Base-by-base conservation (phyloP, 2,329 filamentous ascomycete genomes). In the Fusarium hainanense region DNA sequence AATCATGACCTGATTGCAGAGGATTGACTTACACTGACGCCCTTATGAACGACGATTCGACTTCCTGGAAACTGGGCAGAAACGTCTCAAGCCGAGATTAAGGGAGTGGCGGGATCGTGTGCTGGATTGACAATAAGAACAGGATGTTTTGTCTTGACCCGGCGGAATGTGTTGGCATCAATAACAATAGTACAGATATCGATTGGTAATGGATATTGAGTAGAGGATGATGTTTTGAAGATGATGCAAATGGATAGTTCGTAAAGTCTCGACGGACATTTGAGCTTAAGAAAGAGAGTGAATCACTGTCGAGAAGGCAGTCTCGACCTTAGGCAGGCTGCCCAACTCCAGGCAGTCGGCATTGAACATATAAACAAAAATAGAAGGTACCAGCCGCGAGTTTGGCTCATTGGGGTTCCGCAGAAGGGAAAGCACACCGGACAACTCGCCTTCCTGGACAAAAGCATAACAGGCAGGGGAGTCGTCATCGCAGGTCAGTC, bases 51-150 rank as follows among this genome's bases (percentile, higher is more conserved):
- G 18, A 63, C 34, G 12, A 64, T 20, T 6, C 58, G 37, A 21
- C 61, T 64, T 40, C 43, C 58, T 32, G 25, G 43, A n/a, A 57
- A 64, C 13, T 14, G 30, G 9, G 58, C 11, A 6, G 61, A 64
- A 6, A 57, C 37, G 3, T 48, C 43, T 30, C 37, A 57, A 0
- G 61, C 30, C 7, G 37, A 42, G 6, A 41, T 64, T 3, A 63
- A 30, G 0, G 37, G 51, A 2, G 58, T 58, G 1, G 63, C 30
- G 1, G 58, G 43, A 16, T 64, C 37, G 16, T 44, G 57, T 9
- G n/a, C 23, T 11, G 58, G 30, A 12, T 64, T 63, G 1, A 27
- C 20, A 6, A 63, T 25, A 7, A 63, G 58, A 43, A 56, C 34
- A 9, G 58, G 49, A 3, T 25, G 47, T 0, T 8, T 43, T 0